Evolutionary conservation across 2,329 filamentous ascomycete genomes (phyloP).

Genomic region (Fonsecaea pugnacius): DNA sequence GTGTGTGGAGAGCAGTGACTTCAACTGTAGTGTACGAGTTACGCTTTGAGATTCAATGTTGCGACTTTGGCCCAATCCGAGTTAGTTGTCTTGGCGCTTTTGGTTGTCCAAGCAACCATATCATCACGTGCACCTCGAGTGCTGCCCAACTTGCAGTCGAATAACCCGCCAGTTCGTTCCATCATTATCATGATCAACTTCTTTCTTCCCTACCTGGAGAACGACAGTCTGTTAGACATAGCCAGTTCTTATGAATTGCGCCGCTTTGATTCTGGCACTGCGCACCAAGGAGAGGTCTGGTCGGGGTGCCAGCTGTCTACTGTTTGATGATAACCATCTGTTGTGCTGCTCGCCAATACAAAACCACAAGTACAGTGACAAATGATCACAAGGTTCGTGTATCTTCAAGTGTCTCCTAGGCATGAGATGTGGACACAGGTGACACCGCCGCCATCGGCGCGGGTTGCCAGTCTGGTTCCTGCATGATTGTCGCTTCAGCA

Average conservation of each 20-base stretch:
- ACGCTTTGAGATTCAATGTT: slow-evolving; percentile 3
- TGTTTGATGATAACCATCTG: background rate
- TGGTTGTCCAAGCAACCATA: slow-evolving; percentile 9
- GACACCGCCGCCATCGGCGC: background rate
- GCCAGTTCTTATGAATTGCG: background rate
- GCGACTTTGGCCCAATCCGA: background rate
- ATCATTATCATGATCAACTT: background rate
- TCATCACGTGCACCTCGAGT: background rate
- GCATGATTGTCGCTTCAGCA: background rate
- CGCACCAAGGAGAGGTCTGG: background rate
- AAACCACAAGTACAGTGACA: background rate
- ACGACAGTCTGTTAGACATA: background rate
- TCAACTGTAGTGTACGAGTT: background rate
- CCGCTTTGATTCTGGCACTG: background rate
- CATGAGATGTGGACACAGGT: background rate
- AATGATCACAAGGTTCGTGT: background rate
- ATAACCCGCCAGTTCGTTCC: background rate
- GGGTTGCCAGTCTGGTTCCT: background rate
- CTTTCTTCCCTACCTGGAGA: background rate
- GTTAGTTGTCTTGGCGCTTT: slow-evolving; percentile 2
- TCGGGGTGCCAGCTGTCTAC: background rate
- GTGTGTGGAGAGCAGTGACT: slow-evolving; percentile 16
- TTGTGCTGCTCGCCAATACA: background rate
- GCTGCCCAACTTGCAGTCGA: background rate
- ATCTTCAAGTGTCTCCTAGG: background rate